Base-by-base conservation (phyloP, 1,284 basidiomycete genomes). In the Phellopilus nigrolimitatus region DNA sequence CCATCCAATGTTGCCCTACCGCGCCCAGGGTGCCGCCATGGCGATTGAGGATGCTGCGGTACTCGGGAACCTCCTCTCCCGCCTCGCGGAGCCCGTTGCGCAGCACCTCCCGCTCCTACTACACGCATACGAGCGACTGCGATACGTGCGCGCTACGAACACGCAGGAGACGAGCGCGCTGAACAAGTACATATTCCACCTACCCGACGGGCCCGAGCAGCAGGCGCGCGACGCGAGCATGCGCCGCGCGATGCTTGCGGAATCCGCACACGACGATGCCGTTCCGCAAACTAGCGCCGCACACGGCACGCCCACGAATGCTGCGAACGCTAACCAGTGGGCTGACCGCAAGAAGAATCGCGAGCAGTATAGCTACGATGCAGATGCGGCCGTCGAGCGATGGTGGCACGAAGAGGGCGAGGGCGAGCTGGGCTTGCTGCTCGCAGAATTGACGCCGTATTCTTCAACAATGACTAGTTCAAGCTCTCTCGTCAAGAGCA, bases 21-120 rank as follows among this genome's bases (percentile, higher is more conserved):
- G 62, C n/a, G 62, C 62, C 13, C 62, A 63, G 48, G 62, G 61
- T 13, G 62, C 62, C 3, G 61, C 61, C 10, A 63, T 63, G 61
- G 62, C 62, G 21, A 56, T 61, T 39, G 60, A 61, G 48, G 60
- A 61, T 31, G 60, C 54, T 33, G 57, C 55, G 22, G 56, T 58
- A 7, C 52, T 61, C 28, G 60, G 60, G 25, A 55, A 55, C 44
- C 46, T 61, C 38, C 57, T 61, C 55, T 33, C 42, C 13, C 38
- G 43, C 24, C 42, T 39, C n/a, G 17, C 33, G 12, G 49, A 47
- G 15, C n/a, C n/a, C n/a, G n/a, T n/a, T n/a, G n/a, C n/a, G n/a
- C n/a, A n/a, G n/a, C n/a, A n/a, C n/a, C 40, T 56, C 37, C 45
- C 21, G 7, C 36, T 36, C 12, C 31, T 56, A 2, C 15, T 49